Conservation (phyloP, 148 eudicot species). For the Rhododendron griersonianum region DNA sequence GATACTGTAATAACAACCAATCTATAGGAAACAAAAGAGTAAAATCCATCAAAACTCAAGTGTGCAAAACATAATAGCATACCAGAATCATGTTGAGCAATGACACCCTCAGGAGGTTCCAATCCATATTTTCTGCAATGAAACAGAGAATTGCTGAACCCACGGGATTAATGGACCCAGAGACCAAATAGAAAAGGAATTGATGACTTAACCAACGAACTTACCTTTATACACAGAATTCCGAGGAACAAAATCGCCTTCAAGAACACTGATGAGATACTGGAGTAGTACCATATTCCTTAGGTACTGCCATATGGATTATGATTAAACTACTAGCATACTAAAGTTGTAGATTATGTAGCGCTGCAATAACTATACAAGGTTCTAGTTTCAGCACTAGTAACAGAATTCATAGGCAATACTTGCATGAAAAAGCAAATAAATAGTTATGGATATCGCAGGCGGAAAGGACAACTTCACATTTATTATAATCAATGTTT, state of each 20-base stretch:
- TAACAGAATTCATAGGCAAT: neutral
- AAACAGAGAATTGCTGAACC: slow-evolving; percentile 14
- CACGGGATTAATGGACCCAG: neutral
- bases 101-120: slow-evolving; percentile 70
- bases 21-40: slow-evolving; percentile 1
- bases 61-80: slow-evolving; percentile 14
- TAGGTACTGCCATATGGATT: slow-evolving; percentile 44
- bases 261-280: slow-evolving; percentile 64
- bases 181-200: neutral
- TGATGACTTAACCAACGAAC: neutral
- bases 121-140: slow-evolving; percentile 54
- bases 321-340: neutral
- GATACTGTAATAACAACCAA: neutral
- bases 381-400: neutral
- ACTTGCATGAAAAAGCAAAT: neutral
- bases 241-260: slow-evolving; percentile 73
- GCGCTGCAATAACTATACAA: neutral
- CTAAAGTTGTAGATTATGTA: neutral
- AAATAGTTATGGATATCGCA: neutral
- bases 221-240: slow-evolving; percentile 50
- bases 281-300: slow-evolving; percentile 64
- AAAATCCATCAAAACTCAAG: slow-evolving; percentile 6
- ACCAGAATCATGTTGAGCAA: slow-evolving; percentile 77
- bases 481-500: neutral
- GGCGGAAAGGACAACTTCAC: neutral